Evolutionary conservation across 2,329 filamentous ascomycete genomes (phyloP).

Genomic region (Aspergillus transmontanensis): DNA sequence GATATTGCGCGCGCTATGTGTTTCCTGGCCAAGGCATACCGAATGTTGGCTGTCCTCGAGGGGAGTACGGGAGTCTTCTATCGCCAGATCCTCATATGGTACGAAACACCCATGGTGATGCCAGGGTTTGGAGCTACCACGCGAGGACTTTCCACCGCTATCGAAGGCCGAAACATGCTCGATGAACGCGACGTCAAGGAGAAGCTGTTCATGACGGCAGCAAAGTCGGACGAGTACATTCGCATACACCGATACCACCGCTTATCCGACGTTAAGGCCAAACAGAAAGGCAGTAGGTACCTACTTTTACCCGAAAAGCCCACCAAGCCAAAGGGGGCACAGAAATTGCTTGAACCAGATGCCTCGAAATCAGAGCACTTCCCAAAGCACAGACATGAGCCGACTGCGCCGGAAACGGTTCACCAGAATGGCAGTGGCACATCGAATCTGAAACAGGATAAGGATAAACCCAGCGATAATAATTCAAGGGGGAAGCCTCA

Average conservation of each 20-base stretch:
- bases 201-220: constrained; percentile 22
- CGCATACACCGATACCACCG: constrained; percentile 13
- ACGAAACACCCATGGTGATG: constrained; percentile 9
- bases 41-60: constrained; percentile 14
- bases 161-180: constrained; percentile 7
- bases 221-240: constrained; percentile 15
- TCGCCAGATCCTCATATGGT: constrained; percentile 11
- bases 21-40: constrained; percentile 22
- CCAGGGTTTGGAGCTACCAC: constrained; percentile 19
- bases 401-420: background rate
- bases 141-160: constrained; percentile 16
- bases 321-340: too few species aligned
- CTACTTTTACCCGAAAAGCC: background rate
- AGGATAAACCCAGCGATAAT: background rate
- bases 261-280: background rate
- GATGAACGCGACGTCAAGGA: background rate
- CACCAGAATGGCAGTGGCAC: background rate
- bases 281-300: background rate
- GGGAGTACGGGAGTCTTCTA: constrained; percentile 13
- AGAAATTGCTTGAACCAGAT: background rate
- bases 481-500: background rate
- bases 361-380: background rate
- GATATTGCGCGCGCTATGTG: constrained; percentile 24
- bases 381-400: background rate
- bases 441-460: background rate